Evolutionary conservation across 2,329 filamentous ascomycete species (phyloP).

Genomic region (Nectriaceae sp.): DNA sequence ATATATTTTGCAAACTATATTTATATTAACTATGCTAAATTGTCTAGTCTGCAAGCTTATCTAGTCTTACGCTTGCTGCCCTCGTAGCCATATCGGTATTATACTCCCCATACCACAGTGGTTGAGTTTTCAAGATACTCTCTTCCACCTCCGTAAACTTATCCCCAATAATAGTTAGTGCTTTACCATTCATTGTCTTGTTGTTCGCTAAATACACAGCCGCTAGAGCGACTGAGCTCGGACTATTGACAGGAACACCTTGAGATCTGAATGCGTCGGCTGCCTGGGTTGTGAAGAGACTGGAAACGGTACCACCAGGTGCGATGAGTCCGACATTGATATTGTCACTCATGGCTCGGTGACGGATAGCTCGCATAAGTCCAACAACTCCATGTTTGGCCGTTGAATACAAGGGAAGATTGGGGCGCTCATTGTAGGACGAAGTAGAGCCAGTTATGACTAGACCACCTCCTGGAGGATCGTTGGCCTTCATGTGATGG

Average conservation of each 20-base stretch:
- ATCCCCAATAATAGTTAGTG: not conserved
- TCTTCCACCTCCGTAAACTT: not conserved
- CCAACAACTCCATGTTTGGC: not conserved
- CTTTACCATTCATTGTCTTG: not conserved
- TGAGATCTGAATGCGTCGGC: not conserved
- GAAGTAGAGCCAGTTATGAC: not conserved
- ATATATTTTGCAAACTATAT: not conserved
- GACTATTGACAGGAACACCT: not conserved
- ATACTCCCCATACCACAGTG: not conserved
- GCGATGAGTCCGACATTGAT: not conserved
- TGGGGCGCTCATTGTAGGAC: not conserved
- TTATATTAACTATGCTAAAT: not conserved
- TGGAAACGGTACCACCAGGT: not conserved
- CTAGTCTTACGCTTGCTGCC: not conserved
- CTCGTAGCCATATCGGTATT: not conserved
- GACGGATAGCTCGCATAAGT: not conserved
- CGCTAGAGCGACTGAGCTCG: not conserved
- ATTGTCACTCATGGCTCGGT: not conserved
- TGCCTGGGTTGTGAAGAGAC: not conserved
- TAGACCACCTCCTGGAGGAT: not conserved
- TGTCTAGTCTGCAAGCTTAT: not conserved
- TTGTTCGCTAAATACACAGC: not conserved
- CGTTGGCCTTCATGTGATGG: not conserved
- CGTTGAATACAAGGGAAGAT: not conserved
- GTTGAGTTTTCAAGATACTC: not conserved